Base-by-base conservation (phyloP, 805 yeast genomes). In the Candida nonsorbophila region DNA sequence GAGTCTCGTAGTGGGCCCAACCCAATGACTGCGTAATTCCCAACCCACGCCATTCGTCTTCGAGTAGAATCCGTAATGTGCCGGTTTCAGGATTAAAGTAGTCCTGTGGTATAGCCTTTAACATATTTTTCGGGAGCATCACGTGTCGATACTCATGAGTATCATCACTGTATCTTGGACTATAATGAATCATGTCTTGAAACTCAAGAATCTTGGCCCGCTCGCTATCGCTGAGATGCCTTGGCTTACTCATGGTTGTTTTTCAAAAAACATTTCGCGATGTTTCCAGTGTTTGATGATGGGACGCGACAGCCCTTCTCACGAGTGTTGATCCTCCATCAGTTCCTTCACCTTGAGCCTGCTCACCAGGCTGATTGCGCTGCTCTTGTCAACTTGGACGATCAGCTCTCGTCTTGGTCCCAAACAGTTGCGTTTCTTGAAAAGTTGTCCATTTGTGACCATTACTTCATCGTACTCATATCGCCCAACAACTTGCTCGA, bases 11-110 rank as follows among this genome's bases (percentile, higher is more conserved):
- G 57, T 92, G 98, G 31, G 73, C 92, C 98, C 98, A 92, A 1
- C 98, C 98, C 37, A 92, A 66, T 20, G 95, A 84, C 57, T 92
- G 99, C 5, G 97, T 92, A 47, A 92, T 87, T 3, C 99, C 99
- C 28, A 92, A 64, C 1, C 97, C 97, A 55, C 99, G 72, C 99
- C 99, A 92, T 58, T 92, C 99, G 43, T 92, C 97, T 55, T 92
- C 99, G 27, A 83, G 59, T 22, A 92, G 63, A 24, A 92, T 85
- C 42, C 95, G 77, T 44, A 92, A 68, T 0, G 98, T 92, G 4
- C 97, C 97, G 2, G 95, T 85, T 35, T 88, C 95, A 2, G 87
- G 78, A 49, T 83, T 81, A 68, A 92, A 92, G 51, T 88, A 94
- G 51, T 94, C 98, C 23, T 80, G 76, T 7, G 98, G 98, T 33